Percentiles rank a stretch among this genome's conserved stretches.
These are phyloP conservation scores for Cyberlindnera bimundalis DNA, from an alignment of 805 yeast species.

Conservation along the genomic window DNA sequence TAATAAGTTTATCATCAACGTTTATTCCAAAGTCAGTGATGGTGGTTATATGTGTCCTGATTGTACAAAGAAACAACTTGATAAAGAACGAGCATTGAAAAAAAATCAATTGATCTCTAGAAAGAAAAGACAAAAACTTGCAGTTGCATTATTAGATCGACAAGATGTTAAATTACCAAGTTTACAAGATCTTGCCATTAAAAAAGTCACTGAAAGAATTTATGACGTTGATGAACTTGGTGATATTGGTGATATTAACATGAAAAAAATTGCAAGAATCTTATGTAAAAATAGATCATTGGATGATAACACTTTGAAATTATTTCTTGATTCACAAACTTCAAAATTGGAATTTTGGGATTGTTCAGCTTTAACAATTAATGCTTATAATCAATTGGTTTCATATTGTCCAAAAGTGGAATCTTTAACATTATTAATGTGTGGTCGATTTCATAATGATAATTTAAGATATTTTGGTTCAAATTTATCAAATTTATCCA, in stretches of 20 bases:
- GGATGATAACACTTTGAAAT: slow-evolving; percentile 62
- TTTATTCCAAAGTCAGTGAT: slow-evolving; percentile 55
- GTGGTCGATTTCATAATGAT: slow-evolving; percentile 86
- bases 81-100: slow-evolving; percentile 42
- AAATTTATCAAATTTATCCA: slow-evolving; percentile 51
- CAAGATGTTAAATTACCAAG: slow-evolving; percentile 60
- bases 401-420: slow-evolving; percentile 74
- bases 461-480: slow-evolving; percentile 60
- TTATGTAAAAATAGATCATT: slow-evolving; percentile 80
- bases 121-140: slow-evolving; percentile 71
- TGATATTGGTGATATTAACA: slow-evolving; percentile 73
- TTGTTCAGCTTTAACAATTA: slow-evolving; percentile 73
- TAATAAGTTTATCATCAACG: slow-evolving; percentile 53
- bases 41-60: slow-evolving; percentile 67
- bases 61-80: slow-evolving; percentile 44
- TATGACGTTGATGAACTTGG: slow-evolving; percentile 79
- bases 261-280: slow-evolving; percentile 70
- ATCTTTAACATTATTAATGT: slow-evolving; percentile 73
- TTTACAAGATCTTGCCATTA: slow-evolving; percentile 80
- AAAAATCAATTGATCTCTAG: slow-evolving; percentile 61
- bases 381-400: slow-evolving; percentile 65
- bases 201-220: slow-evolving; percentile 60
- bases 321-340: slow-evolving; percentile 65
- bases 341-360: slow-evolving; percentile 78
- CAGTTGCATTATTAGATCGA: slow-evolving; percentile 79